Percentiles rank a stretch among this genome's conserved stretches.
phyloP scores from a whole-genome alignment of 139 green algal genomes.

The Volvox africanus region DNA sequence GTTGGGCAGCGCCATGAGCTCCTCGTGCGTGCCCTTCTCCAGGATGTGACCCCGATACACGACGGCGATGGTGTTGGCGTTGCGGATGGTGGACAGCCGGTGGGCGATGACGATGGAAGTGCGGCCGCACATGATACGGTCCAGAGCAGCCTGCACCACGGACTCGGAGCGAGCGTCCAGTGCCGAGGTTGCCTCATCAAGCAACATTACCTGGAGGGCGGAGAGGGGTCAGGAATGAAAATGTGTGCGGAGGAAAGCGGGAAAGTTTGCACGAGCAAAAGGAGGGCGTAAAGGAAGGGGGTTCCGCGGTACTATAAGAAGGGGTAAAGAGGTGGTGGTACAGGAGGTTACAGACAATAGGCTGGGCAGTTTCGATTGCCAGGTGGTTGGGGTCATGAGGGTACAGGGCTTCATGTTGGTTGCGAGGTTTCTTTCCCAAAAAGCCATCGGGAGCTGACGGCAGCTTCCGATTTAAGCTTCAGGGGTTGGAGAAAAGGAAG shows the following conservation, averaged over 20 bases:
- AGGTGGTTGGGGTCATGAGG: too few relatives aligned
- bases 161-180: slow-evolving; percentile 83
- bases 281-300: too few relatives aligned
- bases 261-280: not conserved
- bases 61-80: slow-evolving; percentile 88
- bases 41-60: slow-evolving; percentile 66
- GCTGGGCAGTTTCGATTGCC: too few relatives aligned
- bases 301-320: too few relatives aligned
- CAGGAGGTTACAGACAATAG: too few relatives aligned
- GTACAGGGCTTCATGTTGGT: too few relatives aligned
- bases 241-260: not conserved
- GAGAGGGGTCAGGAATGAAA: not conserved
- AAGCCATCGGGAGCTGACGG: too few relatives aligned
- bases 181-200: slow-evolving; percentile 60
- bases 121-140: slow-evolving; percentile 73
- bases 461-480: too few relatives aligned
- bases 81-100: slow-evolving; percentile 86
- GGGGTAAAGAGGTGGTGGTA: too few relatives aligned
- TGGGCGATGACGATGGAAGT: slow-evolving; percentile 95
- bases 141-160: slow-evolving; percentile 75
- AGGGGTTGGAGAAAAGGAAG: too few relatives aligned
- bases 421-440: too few relatives aligned
- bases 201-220: slow-evolving; percentile 48
- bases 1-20: slow-evolving; percentile 66
- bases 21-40: slow-evolving; percentile 68